Base-by-base conservation (phyloP, 1,284 basidiomycete genomes). In the Vanrija pseudolonga region DNA sequence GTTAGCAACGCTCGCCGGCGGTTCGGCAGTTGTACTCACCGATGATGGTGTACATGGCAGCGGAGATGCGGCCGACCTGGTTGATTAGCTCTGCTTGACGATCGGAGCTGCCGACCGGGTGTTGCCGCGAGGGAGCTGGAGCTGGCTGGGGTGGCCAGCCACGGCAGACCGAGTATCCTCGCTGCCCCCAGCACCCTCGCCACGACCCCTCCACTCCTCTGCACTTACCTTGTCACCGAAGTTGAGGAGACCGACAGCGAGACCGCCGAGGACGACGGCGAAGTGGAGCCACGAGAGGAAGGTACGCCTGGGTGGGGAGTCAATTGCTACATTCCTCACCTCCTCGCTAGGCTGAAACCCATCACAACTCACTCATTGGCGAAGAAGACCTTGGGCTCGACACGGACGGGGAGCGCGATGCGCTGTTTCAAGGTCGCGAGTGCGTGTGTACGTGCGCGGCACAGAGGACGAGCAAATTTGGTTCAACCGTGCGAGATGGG, bases 201-300 rank as follows among this genome's bases (percentile, higher is more conserved):
- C 19, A 32, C 18, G 5, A 47, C 28, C 36, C 7, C 7, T 44
- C 40, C 4, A 47, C 28, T 26, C 7, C 7, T 44, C 40, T 36
- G 20, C n/a, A 68, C 80, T 53, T 52, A 87, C 90, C 81, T 88
- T 89, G 77, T 97, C 93, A 59, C 93, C 93, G 78, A 97, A 97
- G 77, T 96, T 97, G 64, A 97, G 81, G 58, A 97, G 78, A n/a
- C 94, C 94, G n/a, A 97, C 90, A 1, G 92, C 89, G 43, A 97
- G 82, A 58, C 93, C 80, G 43, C 93, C 93, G 15, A 96, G 84
- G 55, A 96, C 90, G 75, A 97, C 90, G 36, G 92, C 91, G 73
- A 94, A 94, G 76, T 94, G 90, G 56, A 94, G 82, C 93, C 93
- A 96, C 82, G 91, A 94, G 45, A 97, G 81, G 78, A 96, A 97